phyloP scores from a whole-genome alignment of 2,329 filamentous ascomycete species.

The Aspergillus fijiensis region DNA sequence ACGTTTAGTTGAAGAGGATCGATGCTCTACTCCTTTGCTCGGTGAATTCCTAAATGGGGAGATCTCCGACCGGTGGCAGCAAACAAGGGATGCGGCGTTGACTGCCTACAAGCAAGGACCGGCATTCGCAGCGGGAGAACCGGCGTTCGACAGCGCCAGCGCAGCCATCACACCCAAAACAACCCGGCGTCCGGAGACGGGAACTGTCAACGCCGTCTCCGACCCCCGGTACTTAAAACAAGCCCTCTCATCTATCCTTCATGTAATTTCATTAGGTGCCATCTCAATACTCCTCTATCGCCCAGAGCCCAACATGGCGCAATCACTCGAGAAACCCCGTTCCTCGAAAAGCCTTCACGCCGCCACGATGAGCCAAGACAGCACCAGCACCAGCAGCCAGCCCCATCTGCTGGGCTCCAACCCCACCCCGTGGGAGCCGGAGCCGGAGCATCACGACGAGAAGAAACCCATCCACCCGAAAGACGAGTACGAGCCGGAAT shows the following conservation, averaged over 20 bases:
- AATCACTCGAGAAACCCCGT: neutral
- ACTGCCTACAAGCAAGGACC: too few relatives aligned
- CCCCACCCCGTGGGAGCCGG: neutral
- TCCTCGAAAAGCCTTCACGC: neutral
- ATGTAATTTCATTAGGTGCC: too few relatives aligned
- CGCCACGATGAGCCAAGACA: neutral
- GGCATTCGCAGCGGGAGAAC: too few relatives aligned
- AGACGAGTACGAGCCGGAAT: conserved; percentile 6
- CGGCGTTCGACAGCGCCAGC: too few relatives aligned
- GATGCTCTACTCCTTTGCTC: too few relatives aligned
- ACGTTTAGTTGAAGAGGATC: rapidly evolving
- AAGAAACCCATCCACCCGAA: neutral
- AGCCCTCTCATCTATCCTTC: too few relatives aligned
- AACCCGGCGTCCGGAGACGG: neutral
- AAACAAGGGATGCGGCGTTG: too few relatives aligned
- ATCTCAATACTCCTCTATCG: too few relatives aligned
- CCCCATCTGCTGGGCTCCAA: neutral
- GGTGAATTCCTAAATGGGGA: too few relatives aligned
- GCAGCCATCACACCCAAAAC: too few relatives aligned
- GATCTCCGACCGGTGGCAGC: too few relatives aligned
- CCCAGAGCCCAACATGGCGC: neutral
- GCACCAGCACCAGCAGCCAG: neutral
- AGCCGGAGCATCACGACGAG: neutral
- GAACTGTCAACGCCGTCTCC: neutral
- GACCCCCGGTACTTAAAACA: neutral